These are phyloP conservation scores for Croton setiger DNA, from an alignment of 441 rosid species.

Conservation along the genomic window DNA sequence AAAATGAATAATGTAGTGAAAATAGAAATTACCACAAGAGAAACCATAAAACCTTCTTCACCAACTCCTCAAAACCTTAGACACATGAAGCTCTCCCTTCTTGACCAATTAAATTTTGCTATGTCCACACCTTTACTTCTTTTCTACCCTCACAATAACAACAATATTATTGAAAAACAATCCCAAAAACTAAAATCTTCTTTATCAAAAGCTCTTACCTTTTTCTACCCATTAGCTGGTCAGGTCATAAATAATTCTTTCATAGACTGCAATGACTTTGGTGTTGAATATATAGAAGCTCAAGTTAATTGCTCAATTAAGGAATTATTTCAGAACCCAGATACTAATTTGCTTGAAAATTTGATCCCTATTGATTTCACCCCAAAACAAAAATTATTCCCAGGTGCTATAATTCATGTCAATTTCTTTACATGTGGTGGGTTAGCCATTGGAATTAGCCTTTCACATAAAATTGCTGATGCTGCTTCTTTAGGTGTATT, in stretches of 20 bases:
- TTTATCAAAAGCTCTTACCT: conserved; percentile 4
- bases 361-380: not conserved
- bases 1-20: not conserved
- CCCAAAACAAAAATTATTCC: not conserved
- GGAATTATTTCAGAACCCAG: not conserved
- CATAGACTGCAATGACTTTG: conserved; percentile 9
- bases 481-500: conserved; percentile 15
- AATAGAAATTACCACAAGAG: conserved; percentile 3
- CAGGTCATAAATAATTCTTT: not conserved
- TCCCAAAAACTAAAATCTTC: conserved; percentile 10
- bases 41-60: conserved; percentile 14
- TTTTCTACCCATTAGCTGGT: conserved; percentile 13
- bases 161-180: not conserved
- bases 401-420: not conserved
- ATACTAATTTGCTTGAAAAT: not conserved
- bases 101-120: conserved; percentile 11
- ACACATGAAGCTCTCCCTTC: conserved; percentile 3
- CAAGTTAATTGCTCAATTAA: not conserved
- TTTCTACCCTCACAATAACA: not conserved
- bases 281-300: not conserved
- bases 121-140: conserved; percentile 14
- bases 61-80: conserved; percentile 5
- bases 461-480: conserved; percentile 29
- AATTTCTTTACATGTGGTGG: conserved; percentile 33
- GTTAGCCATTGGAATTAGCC: conserved; percentile 26